Evolutionary conservation across 192 early-diverging fungal genomes (phyloP).

Genomic region (Linnemannia elongata): DNA sequence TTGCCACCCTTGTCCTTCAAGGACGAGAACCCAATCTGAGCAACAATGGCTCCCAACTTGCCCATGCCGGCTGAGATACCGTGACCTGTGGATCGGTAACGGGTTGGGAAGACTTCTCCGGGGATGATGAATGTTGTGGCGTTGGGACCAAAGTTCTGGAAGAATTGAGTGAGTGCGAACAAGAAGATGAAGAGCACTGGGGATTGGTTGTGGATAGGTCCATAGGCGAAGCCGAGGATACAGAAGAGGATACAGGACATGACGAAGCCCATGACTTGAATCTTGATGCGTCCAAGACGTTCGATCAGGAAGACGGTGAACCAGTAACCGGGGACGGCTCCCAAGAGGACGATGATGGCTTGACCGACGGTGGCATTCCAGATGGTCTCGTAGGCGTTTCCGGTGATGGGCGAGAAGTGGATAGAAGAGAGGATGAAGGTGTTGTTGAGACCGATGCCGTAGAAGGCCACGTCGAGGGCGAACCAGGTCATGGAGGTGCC

Average conservation of each 20-base stretch:
- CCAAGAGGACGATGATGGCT: slow-evolving; percentile 42
- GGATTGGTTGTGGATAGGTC: slow-evolving; percentile 69
- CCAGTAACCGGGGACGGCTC: slow-evolving; percentile 79
- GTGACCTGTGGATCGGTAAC: slow-evolving; percentile 73
- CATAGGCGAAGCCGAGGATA: slow-evolving; percentile 77
- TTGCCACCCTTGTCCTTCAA: slow-evolving; percentile 67
- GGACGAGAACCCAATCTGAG: slow-evolving; percentile 68
- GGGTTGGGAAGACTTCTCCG: slow-evolving; percentile 74
- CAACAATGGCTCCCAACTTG: slow-evolving; percentile 75
- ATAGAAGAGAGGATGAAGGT: slow-evolving; percentile 38
- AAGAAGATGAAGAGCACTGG: slow-evolving; percentile 72
- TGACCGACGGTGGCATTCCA: slow-evolving; percentile 47
- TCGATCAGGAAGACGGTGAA: slow-evolving; percentile 92
- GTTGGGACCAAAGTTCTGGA: slow-evolving; percentile 97
- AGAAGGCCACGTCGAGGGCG: slow-evolving; percentile 70
- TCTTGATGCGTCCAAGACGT: slow-evolving; percentile 63
- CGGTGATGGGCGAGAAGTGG: slow-evolving; percentile 5
- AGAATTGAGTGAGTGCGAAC: slow-evolving; percentile 76
- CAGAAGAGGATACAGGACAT: slow-evolving; percentile 54
- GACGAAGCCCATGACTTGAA: slow-evolving; percentile 42
- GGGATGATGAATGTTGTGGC: slow-evolving; percentile 82
- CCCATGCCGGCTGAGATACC: slow-evolving; percentile 75
- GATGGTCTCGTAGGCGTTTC: slow-evolving; percentile 26
- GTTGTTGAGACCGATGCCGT: slow-evolving; percentile 58
- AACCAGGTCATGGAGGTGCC: slow-evolving; percentile 79